A percentile compares a stretch with the other conserved stretches of the same genome.
These are phyloP conservation scores for Monosporascus sp. DNA, from an alignment of 2,329 filamentous ascomycete genomes.

Conservation along the genomic window DNA sequence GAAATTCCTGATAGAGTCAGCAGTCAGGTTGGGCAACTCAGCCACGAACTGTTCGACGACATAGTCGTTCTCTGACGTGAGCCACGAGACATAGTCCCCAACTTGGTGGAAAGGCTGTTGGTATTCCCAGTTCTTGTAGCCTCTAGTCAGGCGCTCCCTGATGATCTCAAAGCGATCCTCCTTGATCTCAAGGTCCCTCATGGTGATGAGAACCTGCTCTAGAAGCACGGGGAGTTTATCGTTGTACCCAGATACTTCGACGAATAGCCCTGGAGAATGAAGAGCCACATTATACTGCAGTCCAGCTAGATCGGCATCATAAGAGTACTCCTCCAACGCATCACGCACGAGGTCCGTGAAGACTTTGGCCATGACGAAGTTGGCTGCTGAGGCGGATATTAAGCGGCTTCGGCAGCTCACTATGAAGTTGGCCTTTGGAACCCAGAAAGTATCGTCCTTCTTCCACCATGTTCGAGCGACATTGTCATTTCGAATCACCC, in stretches of 20 bases:
- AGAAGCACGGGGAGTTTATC: slow-evolving; percentile 90
- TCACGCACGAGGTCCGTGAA: slow-evolving; percentile 86
- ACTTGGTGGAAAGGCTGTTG: slow-evolving; percentile 88
- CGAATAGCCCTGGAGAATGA: slow-evolving; percentile 66
- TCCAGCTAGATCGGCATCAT: slow-evolving; percentile 90
- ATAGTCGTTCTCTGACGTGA: slow-evolving; percentile 71
- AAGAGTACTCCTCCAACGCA: slow-evolving; percentile 86
- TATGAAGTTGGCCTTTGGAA: slow-evolving; percentile 85
- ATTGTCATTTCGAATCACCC: slow-evolving; percentile 79
- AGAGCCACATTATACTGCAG: slow-evolving; percentile 75
- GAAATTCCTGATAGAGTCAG: slow-evolving; percentile 70
- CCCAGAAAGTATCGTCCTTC: slow-evolving; percentile 98
- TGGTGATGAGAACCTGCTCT: slow-evolving; percentile 79
- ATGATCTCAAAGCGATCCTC: slow-evolving; percentile 88
- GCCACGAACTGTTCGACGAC: slow-evolving; percentile 74
- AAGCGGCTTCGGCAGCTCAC: slow-evolving; percentile 76
- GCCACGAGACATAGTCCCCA: slow-evolving; percentile 73
- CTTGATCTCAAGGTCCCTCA: slow-evolving; percentile 78
- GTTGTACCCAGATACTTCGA: slow-evolving; percentile 86
- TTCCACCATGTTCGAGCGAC: slow-evolving; percentile 88
- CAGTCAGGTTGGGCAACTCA: slow-evolving; percentile 70
- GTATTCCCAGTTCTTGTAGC: slow-evolving; percentile 80
- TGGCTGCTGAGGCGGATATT: slow-evolving; percentile 73
- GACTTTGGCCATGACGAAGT: slow-evolving; percentile 69
- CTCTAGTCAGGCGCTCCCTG: slow-evolving; percentile 74